A percentile compares a stretch with the other conserved stretches of the same genome.
Conservation (phyloP, 345 rosid species). For the Dovyalis caffra region DNA sequence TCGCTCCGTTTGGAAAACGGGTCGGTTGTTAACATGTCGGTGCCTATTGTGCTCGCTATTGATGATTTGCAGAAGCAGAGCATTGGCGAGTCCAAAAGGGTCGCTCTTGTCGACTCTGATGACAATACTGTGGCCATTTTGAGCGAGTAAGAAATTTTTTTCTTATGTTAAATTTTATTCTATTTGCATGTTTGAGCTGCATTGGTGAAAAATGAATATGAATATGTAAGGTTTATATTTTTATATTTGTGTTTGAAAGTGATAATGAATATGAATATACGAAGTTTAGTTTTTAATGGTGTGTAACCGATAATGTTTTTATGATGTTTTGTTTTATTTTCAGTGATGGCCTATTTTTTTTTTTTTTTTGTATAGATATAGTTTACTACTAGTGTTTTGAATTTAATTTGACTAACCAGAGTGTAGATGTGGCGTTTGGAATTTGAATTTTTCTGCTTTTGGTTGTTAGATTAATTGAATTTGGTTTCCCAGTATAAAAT, state of each 20-base stretch:
- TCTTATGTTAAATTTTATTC: not conserved
- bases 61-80: constrained; percentile 69
- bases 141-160: constrained; percentile 54
- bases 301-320: not conserved
- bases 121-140: constrained; percentile 68
- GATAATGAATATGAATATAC: not conserved
- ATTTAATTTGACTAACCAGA: no score
- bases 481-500: no score
- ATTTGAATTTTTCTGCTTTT: no score
- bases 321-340: not conserved
- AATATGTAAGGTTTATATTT: not conserved
- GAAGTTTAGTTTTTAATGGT: not conserved
- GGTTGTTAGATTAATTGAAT: no score
- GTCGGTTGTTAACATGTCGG: constrained; percentile 93
- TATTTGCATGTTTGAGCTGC: constrained; percentile 2
- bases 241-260: not conserved
- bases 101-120: constrained; percentile 72
- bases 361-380: not conserved
- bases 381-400: no score
- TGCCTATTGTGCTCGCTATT: constrained; percentile 84
- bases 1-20: constrained; percentile 89
- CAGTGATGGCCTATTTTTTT: not conserved
- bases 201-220: not conserved
- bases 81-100: constrained; percentile 64
- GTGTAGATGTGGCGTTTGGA: no score